Evolutionary conservation across 495 filamentous ascomycete species (phyloP), one percentile per base, ranked within the genome.

Genomic region (Parathielavia appendiculata): DNA sequence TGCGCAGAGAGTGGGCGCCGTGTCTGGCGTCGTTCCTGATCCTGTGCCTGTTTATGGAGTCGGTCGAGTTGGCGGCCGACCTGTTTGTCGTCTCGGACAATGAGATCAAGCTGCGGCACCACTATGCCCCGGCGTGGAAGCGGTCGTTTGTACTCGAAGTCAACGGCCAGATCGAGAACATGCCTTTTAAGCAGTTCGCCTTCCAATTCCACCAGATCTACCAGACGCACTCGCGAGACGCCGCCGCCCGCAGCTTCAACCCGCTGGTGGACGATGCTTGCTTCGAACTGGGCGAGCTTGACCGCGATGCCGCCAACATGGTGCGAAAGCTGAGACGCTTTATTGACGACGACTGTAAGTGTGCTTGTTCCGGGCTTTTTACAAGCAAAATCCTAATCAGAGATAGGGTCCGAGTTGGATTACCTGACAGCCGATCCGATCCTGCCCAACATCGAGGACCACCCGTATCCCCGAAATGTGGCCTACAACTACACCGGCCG

Each of bases 141-240:
- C 66, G 74, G 30, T 66, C 64, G 20, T 73, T 73, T 32, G 77
- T 75, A 39, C 69, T 71, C 22, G 63, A 64, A 2, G 61, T 76
- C 22, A 79, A 76, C 62, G 38, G 62, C 35, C 71, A 75, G 50
- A 67, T 81, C 30, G 78, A 81, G 44, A 77, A 80, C 56, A 63
- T 77, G 61, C 78, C 78, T 4, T 81, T 81, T 57, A 72, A 72
- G 52, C 76, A 79, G 70, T 77, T 78, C 55, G 76, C 72, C 12
- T 76, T 75, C 50, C 75, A 79, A 58, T 81, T 81, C 57, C 79
- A 81, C 63, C 75, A 79, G 57, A 73, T 80, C 45, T 81, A 81
- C 56, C 74, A 76, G 68, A 76, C 77, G 16, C 74, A 77, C 48
- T 69, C 65, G 49, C 64, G 74, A 35, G 77, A 80, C 47, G 69